A percentile compares a stretch with the other conserved stretches of the same genome.
These are phyloP conservation scores for Iris pallida DNA, from an alignment of 116 monocot species.

Conservation along the genomic window DNA sequence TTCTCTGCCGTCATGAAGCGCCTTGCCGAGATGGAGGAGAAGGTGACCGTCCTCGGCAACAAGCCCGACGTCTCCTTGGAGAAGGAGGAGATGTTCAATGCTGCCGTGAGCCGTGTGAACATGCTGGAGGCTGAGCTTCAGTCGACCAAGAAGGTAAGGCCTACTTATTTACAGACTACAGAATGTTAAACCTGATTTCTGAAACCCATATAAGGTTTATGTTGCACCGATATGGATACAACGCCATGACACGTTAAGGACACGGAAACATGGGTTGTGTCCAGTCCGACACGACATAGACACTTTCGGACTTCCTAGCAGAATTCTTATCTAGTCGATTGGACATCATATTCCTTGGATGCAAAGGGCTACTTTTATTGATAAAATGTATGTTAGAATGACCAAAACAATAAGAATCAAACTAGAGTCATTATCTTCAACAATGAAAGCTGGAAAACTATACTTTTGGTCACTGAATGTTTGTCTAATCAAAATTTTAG, in stretches of 20 bases:
- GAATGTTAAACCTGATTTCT: background rate
- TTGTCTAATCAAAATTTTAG: too few species aligned
- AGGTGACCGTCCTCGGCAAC: slow-evolving; percentile 39
- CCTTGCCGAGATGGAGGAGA: slow-evolving; percentile 72
- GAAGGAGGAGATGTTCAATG: slow-evolving; percentile 76
- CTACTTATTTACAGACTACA: background rate
- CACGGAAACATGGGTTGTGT: background rate
- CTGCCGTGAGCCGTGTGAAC: slow-evolving; percentile 53
- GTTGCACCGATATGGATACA: background rate
- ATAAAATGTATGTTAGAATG: too few species aligned
- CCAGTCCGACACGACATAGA: too few species aligned
- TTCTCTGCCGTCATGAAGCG: slow-evolving; percentile 44
- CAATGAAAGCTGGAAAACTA: too few species aligned
- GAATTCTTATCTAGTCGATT: too few species aligned
- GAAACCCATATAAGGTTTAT: background rate
- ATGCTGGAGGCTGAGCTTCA: slow-evolving; percentile 63
- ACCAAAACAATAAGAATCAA: too few species aligned
- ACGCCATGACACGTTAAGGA: background rate
- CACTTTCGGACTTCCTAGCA: too few species aligned
- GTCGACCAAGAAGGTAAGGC: slow-evolving; percentile 75
- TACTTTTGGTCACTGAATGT: too few species aligned
- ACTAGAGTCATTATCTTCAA: too few species aligned
- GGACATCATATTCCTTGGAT: too few species aligned
- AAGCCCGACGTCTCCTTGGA: slow-evolving; percentile 60
- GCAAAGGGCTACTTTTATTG: too few species aligned